These are phyloP conservation scores for Cryphonectria radicalis DNA, from an alignment of 2,329 filamentous ascomycete species.

Conservation along the genomic window DNA sequence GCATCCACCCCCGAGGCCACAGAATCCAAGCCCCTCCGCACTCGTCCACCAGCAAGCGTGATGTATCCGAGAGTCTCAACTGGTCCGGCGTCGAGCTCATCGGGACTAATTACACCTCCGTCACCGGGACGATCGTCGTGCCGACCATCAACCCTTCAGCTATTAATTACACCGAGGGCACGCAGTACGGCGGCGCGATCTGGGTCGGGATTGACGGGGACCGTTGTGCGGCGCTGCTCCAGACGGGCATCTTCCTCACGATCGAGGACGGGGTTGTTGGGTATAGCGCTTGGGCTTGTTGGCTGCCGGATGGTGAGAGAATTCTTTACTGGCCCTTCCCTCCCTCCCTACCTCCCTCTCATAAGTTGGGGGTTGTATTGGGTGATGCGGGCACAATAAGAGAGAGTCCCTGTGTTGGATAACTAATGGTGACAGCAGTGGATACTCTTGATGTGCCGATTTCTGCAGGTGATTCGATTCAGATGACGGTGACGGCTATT, in stretches of 20 bases:
- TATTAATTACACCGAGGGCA: neutral
- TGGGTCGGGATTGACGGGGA: conserved; percentile 6
- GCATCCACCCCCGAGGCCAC: neutral
- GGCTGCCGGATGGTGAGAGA: neutral
- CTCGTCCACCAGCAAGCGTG: neutral
- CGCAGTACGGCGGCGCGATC: conserved; percentile 8
- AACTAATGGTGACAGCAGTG: neutral
- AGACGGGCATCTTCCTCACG: conserved; percentile 1
- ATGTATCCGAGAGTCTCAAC: neutral
- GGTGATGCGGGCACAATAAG: neutral
- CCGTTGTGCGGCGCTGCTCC: neutral
- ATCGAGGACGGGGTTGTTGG: neutral
- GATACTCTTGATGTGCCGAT: neutral
- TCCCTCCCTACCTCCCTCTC: neutral
- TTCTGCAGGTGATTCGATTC: neutral
- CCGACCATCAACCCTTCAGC: neutral
- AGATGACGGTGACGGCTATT: neutral
- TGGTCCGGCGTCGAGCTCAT: conserved; percentile 1
- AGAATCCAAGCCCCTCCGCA: neutral
- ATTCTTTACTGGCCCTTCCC: too few relatives aligned
- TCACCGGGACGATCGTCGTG: neutral
- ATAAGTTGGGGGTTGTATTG: neutral
- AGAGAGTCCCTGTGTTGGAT: neutral
- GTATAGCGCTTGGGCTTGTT: neutral
- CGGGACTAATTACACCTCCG: conserved; percentile 4